phyloP scores from a whole-genome alignment of 208 protist species.

The Balamuthia mandrillaris region DNA sequence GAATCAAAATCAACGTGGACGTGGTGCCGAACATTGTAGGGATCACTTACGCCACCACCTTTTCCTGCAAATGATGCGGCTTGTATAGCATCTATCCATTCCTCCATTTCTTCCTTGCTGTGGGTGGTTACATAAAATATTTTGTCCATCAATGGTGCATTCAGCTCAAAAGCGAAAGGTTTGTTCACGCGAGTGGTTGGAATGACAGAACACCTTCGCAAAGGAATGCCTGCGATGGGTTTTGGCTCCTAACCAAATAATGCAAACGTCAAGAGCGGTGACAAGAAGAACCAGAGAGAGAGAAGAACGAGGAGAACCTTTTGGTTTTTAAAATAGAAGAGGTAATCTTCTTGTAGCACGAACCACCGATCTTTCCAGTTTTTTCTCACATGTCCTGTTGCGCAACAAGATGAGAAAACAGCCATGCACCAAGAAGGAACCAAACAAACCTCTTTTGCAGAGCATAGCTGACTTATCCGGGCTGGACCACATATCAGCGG shows the following conservation, averaged over 20 bases:
- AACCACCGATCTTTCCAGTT: constrained; percentile 10
- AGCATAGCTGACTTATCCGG: no score
- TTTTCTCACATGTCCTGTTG: not conserved
- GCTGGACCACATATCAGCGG: no score
- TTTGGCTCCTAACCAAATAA: not conserved
- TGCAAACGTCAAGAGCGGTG: not conserved
- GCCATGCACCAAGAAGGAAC: no score
- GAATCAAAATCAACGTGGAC: constrained; percentile 10
- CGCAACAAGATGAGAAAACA: no score
- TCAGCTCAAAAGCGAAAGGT: not conserved
- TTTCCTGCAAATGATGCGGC: not conserved
- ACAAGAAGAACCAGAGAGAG: not conserved
- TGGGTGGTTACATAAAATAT: not conserved
- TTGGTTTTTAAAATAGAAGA: constrained; percentile 8
- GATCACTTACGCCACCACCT: not conserved
- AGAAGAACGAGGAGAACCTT: not conserved
- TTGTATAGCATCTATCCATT: not conserved
- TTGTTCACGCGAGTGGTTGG: not conserved
- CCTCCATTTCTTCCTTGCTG: not conserved
- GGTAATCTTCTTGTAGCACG: not conserved
- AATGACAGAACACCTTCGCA: not conserved
- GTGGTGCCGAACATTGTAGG: constrained; percentile 6
- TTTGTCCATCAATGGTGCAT: not conserved
- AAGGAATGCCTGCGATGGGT: not conserved
- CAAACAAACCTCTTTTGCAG: no score